Evolutionary conservation across 2,329 filamentous ascomycete species (phyloP), one percentile per base, ranked within the genome.

Genomic region (Elsinoe necatrix): DNA sequence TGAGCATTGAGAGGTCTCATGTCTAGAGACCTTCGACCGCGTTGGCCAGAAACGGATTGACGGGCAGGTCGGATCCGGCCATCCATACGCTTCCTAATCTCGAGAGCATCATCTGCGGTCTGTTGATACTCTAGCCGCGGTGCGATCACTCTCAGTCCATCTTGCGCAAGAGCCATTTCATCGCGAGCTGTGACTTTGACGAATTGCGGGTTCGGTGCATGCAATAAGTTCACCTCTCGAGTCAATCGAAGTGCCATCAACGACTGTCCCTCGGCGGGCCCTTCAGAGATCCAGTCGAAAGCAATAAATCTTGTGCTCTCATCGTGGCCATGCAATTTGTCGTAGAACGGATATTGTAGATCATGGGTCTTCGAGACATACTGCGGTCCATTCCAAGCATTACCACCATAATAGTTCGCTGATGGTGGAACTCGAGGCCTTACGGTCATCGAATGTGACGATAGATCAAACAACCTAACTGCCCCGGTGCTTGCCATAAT

Each of bases 401-500:
- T 60, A 2, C 68, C 68, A 9, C 68, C 68, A 20, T 64, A 61
- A 9, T 61, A 61, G 42, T 68, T 69, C 7, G 56, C 55, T 3
- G 54, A 21, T 9, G 55, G 56, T 7, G 55, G 42, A 20, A 56
- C 29, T 18, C 57, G 52, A 4, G 54, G 23, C 16, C 47, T 55
- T 2, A 56, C 51, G 18, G 57, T 58, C 23, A 72, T 48, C 48
- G 71, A 75, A 59, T 81, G 77, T 61, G 79, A 78, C 20, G 74
- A 75, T 23, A 80, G 71, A 51, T 82, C 77, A 59, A 78, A 75
- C 5, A 78, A 69, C 61, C 79, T 82, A 62, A 84, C 72, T 59
- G 83, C 77, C 11, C 82, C 82, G 1, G 73, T 77, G 63, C 76
- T 84, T 0, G 81, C 78, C 41, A 83, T 73, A 11, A 82, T 75